Base-by-base conservation (phyloP, 345 rosid genomes). In the Bruguiera sexangula region DNA sequence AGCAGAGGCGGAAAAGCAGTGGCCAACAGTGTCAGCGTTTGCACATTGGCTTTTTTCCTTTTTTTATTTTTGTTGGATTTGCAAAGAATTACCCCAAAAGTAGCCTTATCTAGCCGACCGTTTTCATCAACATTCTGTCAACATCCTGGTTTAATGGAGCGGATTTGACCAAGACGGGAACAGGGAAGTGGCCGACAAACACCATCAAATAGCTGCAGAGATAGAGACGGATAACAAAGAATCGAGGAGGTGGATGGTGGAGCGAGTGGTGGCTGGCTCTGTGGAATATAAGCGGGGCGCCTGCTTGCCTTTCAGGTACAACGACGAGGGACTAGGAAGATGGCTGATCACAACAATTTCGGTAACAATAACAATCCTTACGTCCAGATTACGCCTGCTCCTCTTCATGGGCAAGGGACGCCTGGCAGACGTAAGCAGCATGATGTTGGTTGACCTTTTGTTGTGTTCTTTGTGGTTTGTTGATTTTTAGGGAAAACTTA, bases 281-380 rank as follows among this genome's bases (percentile, higher is more conserved):
- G 1, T 55, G 29, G 29, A 22, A 22, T 55, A 22, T 22, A 55
- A 55, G 59, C 30, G 2, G 29, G 26, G 15, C 16, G 46, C 46
- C 50, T 13, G 50, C 50, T 15, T 43, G 50, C 5, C 19, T 11
- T 43, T 43, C 50, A 11, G 18, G 50, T 13, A 43, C 4, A 15
- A 43, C 18, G 18, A 43, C 50, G 19, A 43, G 18, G 50, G 50
- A 43, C 50, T 15, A 43, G 5, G 15, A 48, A 61, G 16, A 68
- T 67, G 70, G 51, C 6, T 46, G 37, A 37, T 37, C 79, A 55
- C 53, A 56, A 56, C 73, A 67, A 70, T 26, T 1, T 26, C 68
- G 78, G 53, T 60, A 65, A 30, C 26, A 73, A 11, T 22, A 26
- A 39, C 69, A 75, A 83, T 66, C 90, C 88, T 67, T 86, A 86